Percentiles rank a stretch among this genome's conserved stretches.
Conservation (phyloP, 164 flowering plant species). For the Macadamia tetraphylla region DNA sequence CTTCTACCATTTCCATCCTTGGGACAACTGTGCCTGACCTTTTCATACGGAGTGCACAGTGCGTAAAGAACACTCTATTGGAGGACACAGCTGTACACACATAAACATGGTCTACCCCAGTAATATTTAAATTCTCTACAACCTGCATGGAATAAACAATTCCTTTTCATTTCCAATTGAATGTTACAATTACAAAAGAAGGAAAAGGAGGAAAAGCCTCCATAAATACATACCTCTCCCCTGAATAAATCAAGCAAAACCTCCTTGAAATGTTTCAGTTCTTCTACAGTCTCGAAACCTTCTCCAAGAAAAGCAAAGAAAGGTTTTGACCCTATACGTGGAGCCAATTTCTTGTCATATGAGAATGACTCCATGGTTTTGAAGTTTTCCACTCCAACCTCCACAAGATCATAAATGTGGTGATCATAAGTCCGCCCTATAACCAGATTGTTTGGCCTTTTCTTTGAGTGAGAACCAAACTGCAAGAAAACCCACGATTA, state of each 20-base stretch:
- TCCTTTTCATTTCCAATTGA: not conserved
- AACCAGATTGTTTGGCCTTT: constrained; percentile 83
- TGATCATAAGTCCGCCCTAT: constrained; percentile 81
- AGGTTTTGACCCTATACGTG: constrained; percentile 75
- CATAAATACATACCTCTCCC: constrained; percentile 19
- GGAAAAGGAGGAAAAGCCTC: constrained; percentile 35
- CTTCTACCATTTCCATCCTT: no score
- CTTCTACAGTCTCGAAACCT: constrained; percentile 75
- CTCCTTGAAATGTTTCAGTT: constrained; percentile 90
- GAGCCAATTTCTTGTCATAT: constrained; percentile 75
- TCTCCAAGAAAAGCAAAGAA: constrained; percentile 82
- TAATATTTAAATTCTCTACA: constrained; percentile 74
- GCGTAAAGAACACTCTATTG: constrained; percentile 62
- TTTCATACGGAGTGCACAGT: constrained; percentile 80
- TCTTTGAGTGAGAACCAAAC: constrained; percentile 28
- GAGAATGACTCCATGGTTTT: constrained; percentile 54
- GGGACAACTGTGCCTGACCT: constrained; percentile 45
- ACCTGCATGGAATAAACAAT: constrained; percentile 41
- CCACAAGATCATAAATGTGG: constrained; percentile 91
- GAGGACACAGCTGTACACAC: constrained; percentile 76
- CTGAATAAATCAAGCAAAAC: constrained; percentile 73
- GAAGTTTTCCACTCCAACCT: constrained; percentile 88
- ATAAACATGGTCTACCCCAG: constrained; percentile 75
- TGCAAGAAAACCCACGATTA: constrained; percentile 53
- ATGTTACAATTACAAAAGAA: not conserved